Conservation (phyloP, 2,329 filamentous ascomycete species). For the Fusarium sp. region DNA sequence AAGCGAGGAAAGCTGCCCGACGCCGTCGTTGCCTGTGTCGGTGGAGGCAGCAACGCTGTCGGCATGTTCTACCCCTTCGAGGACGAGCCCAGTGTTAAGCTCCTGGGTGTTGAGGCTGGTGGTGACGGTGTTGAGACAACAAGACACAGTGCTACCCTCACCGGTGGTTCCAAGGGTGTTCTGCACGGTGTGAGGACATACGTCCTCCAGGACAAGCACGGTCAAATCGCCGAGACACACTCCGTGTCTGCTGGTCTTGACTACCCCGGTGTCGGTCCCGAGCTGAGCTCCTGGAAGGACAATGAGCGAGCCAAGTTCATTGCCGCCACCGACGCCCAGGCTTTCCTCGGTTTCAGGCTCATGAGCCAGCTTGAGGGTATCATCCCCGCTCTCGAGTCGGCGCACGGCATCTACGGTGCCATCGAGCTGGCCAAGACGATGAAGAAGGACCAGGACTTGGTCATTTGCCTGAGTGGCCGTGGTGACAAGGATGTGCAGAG, state of each 20-base stretch:
- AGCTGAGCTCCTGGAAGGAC: constrained; percentile 93
- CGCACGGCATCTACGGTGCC: constrained; percentile 90
- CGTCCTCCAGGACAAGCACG: constrained; percentile 88
- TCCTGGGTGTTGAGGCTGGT: constrained; percentile 93
- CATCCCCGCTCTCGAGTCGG: constrained; percentile 92
- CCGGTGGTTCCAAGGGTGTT: constrained; percentile 87
- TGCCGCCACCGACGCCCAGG: constrained; percentile 89
- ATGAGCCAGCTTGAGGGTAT: constrained; percentile 92
- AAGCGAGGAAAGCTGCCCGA: constrained; percentile 90
- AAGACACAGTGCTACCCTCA: constrained; percentile 86
- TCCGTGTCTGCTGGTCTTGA: constrained; percentile 96
- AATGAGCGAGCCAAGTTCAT: constrained; percentile 84
- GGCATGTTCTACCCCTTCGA: constrained; percentile 99
- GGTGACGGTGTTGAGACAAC: constrained; percentile 89
- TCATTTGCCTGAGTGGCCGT: constrained; percentile 90
- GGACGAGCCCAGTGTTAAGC: constrained; percentile 81
- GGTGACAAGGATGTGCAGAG: constrained; percentile 99
- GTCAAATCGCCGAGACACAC: constrained; percentile 94
- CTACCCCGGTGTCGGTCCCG: constrained; percentile 95
- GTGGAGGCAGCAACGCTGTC: constrained; percentile 91
- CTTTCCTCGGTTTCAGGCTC: constrained; percentile 84
- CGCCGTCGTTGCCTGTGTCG: constrained; percentile 94
- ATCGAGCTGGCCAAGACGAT: constrained; percentile 92
- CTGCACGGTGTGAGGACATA: constrained; percentile 97
- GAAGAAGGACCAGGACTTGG: constrained; percentile 85